Base-by-base conservation (phyloP, 2,329 filamentous ascomycete species). In the Dactylellina leptospora region DNA sequence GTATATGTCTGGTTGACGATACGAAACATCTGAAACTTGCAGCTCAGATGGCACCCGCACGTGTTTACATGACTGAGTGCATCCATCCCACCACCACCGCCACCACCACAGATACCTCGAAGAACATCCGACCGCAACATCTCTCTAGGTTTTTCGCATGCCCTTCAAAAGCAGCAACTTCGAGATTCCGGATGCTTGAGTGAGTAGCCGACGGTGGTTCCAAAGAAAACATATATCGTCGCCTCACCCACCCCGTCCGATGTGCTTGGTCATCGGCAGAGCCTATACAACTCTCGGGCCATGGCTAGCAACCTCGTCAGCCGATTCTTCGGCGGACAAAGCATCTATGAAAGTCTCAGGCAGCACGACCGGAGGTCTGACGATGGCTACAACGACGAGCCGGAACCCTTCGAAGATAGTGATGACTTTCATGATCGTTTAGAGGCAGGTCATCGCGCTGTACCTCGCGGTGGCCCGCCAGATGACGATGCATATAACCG, bases 321-420 rank as follows among this genome's bases (percentile, higher is more conserved):
- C 38, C 60, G 69, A 13, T 64, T 69, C 36, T 74, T 75, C 51
- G 73, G 73, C 28, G 73, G 68, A 45, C 73, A 71, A 8, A 76
- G 74, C 25, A 75, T 77, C 56, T 77, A 77, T 44, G 76, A 77
- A 60, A 76, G 74, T 38, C 69, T 77, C 23, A 75, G 75, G 22
- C 74, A 77, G 44, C 73, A 77, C 30, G 75, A 76, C 22, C 60
- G 61, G 42, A 59, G 62, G 18, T 68, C 74, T 3, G 74, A 76
- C 40, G 74, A 75, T 2, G 76, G 73, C 38, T 76, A 73, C 20
- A 74, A 76, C 27, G 45, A 61, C 11, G 76, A 76, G 23, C 38
- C 63, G 4, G 66, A 61, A 38, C 60, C 58, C 4, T 62, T 69
- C 10, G 58, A 69, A n/a, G 62, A 64, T 10, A 38, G 51, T 42